Evolutionary conservation across 176 grass and related monocot species (phyloP).

Genomic region (Oryza nivara): DNA sequence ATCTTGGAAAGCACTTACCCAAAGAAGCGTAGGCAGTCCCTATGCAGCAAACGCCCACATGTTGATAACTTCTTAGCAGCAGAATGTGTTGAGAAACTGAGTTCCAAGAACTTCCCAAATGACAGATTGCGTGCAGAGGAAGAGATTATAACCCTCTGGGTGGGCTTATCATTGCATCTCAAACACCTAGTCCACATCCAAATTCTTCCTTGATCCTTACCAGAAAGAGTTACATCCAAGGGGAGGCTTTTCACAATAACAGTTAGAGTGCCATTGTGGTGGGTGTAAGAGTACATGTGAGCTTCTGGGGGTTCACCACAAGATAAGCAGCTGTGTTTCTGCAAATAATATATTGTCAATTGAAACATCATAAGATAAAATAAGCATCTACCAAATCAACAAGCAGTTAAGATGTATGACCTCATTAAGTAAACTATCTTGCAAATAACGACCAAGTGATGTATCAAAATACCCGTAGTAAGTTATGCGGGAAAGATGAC

Average conservation of each 20-base stretch:
- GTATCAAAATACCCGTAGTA: constrained; percentile 88
- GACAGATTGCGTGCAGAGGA: constrained; percentile 77
- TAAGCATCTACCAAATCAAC: constrained; percentile 31
- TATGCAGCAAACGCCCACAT: constrained; percentile 88
- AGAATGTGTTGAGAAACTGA: constrained; percentile 90
- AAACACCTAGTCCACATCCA: constrained; percentile 99
- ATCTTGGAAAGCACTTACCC: constrained; percentile 59
- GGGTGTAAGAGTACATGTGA: constrained; percentile 84
- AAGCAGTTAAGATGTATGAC: constrained; percentile 53
- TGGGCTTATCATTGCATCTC: constrained; percentile 70
- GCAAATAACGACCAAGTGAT: constrained; percentile 80
- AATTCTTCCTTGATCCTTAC: constrained; percentile 69
- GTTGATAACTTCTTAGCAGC: constrained; percentile 71
- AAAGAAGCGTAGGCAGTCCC: constrained; percentile 92
- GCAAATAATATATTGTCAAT: constrained; percentile 43
- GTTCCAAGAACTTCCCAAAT: constrained; percentile 93
- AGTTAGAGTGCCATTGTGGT: constrained; percentile 78
- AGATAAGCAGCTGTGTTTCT: constrained; percentile 80
- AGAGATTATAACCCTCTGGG: constrained; percentile 67
- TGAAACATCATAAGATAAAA: constrained; percentile 23
- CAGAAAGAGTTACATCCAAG: constrained; percentile 42
- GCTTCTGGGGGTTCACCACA: constrained; percentile 74
- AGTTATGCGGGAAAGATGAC: constrained; percentile 88
- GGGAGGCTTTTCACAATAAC: constrained; percentile 75
- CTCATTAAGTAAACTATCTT: constrained; percentile 82